Conservation (phyloP, 73 alveolate genomes). For the Durusdinium trenchii region DNA sequence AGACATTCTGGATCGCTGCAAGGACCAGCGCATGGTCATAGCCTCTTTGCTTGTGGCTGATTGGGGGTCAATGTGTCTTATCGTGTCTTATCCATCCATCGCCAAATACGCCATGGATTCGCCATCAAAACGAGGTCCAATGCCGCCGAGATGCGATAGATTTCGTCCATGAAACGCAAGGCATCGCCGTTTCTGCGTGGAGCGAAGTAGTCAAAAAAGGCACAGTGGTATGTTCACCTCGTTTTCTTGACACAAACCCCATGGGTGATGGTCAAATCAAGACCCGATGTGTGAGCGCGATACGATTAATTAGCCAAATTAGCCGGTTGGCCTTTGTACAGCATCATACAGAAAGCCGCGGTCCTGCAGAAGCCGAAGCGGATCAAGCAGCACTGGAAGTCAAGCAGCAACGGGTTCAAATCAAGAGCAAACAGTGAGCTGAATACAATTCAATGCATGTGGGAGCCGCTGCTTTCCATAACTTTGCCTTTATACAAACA, state of each 20-base stretch:
- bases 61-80: too few relatives aligned
- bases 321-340: slow-evolving; percentile 30
- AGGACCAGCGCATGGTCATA: slow-evolving; percentile 81
- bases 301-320: neutral
- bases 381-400: neutral
- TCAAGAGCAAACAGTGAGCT: neutral
- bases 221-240: neutral
- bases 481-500: neutral
- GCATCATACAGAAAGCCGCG: slow-evolving; percentile 83
- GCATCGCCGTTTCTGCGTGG: slow-evolving; percentile 70
- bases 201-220: neutral
- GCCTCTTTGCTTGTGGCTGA: too few relatives aligned
- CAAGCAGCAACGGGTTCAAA: neutral
- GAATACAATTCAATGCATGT: neutral
- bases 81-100: neutral
- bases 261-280: neutral
- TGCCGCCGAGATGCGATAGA: slow-evolving; percentile 46
- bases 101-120: neutral
- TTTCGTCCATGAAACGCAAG: slow-evolving; percentile 72
- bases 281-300: too few relatives aligned
- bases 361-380: slow-evolving; percentile 15
- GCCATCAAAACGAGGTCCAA: neutral
- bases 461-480: neutral
- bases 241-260: neutral
- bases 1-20: slow-evolving; percentile 64